Conservation (phyloP, 768 basidiomycete species). For the Hypholoma sublateritium region DNA sequence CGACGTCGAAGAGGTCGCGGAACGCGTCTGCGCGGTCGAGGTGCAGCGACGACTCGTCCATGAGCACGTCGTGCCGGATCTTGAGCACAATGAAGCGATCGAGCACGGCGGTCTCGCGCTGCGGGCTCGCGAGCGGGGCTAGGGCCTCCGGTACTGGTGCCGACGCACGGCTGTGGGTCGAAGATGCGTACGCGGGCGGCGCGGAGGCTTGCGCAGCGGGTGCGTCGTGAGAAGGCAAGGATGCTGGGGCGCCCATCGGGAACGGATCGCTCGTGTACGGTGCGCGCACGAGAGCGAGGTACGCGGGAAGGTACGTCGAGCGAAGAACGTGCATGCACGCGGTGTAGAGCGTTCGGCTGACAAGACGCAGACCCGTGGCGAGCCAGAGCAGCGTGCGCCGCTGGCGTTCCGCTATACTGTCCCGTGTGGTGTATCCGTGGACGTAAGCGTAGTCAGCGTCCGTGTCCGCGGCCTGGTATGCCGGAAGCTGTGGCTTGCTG, state of each 20-base stretch:
- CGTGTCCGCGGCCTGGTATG: background rate
- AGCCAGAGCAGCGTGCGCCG: slow-evolving; percentile 76
- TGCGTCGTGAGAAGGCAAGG: slow-evolving; percentile 16
- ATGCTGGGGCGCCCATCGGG: slow-evolving; percentile 37
- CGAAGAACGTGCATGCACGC: slow-evolving; percentile 84
- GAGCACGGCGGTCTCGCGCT: slow-evolving; percentile 73
- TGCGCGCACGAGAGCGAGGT: slow-evolving; percentile 56
- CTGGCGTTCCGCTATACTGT: slow-evolving; percentile 42
- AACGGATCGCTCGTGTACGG: slow-evolving; percentile 83
- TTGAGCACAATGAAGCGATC: slow-evolving; percentile 82
- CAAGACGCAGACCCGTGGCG: slow-evolving; percentile 57
- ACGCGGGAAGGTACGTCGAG: slow-evolving; percentile 69
- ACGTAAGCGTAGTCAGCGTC: background rate
- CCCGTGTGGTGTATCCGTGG: background rate
- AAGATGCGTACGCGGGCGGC: slow-evolving; percentile 17
- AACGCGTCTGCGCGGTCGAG: slow-evolving; percentile 74
- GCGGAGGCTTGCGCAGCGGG: slow-evolving; percentile 15
- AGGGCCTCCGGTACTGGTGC: slow-evolving; percentile 29
- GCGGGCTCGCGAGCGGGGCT: slow-evolving; percentile 43
- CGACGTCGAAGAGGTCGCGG: slow-evolving; percentile 76
- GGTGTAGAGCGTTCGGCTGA: slow-evolving; percentile 65
- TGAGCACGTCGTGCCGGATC: slow-evolving; percentile 76
- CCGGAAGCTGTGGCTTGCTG: slow-evolving; percentile 18
- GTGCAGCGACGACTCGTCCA: slow-evolving; percentile 73
- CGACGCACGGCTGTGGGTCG: slow-evolving; percentile 18